phyloP scores from a whole-genome alignment of 805 yeast species.

The Spathaspora gorwiae region DNA sequence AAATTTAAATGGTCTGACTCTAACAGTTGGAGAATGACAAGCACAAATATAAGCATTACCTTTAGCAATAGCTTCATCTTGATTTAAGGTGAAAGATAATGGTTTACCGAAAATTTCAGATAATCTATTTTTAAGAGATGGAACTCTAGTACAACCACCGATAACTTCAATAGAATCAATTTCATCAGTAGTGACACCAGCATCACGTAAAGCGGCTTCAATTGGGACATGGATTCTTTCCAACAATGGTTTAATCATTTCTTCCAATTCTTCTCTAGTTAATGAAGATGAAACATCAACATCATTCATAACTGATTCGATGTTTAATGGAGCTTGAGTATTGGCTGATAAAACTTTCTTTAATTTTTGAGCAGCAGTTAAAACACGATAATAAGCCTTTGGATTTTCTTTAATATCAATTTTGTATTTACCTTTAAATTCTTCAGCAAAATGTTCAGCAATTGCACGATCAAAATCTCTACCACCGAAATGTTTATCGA shows the following conservation, averaged over 20 bases:
- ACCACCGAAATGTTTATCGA: conserved; percentile 97
- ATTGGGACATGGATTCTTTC: conserved; percentile 73
- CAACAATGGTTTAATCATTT: conserved; percentile 76
- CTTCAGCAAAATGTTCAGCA: conserved; percentile 91
- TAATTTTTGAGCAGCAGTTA: conserved; percentile 85
- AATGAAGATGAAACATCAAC: conserved; percentile 88
- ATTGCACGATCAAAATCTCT: conserved; percentile 92
- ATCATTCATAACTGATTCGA: conserved; percentile 96
- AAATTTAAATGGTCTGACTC: conserved; percentile 98
- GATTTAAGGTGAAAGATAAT: conserved; percentile 92
- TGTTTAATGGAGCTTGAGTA: conserved; percentile 86
- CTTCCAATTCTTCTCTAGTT: conserved; percentile 90
- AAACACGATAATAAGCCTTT: conserved; percentile 91
- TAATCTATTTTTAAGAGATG: conserved; percentile 79
- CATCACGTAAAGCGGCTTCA: conserved; percentile 74
- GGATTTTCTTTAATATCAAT: conserved; percentile 88
- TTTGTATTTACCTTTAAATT: conserved; percentile 87
- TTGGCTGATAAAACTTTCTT: conserved; percentile 97
- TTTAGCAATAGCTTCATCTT: conserved; percentile 98
- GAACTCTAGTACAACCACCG: conserved; percentile 99
- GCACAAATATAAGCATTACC: conserved; percentile 99
- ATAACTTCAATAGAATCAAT: conserved; percentile 89
- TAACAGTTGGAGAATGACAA: conserved; percentile 95
- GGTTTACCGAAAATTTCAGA: conserved; percentile 77
- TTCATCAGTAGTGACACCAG: conserved; percentile 67